Evolutionary conservation across 1,139 yeast genomes (phyloP).

Genomic region (Blastobotrys elegans): DNA sequence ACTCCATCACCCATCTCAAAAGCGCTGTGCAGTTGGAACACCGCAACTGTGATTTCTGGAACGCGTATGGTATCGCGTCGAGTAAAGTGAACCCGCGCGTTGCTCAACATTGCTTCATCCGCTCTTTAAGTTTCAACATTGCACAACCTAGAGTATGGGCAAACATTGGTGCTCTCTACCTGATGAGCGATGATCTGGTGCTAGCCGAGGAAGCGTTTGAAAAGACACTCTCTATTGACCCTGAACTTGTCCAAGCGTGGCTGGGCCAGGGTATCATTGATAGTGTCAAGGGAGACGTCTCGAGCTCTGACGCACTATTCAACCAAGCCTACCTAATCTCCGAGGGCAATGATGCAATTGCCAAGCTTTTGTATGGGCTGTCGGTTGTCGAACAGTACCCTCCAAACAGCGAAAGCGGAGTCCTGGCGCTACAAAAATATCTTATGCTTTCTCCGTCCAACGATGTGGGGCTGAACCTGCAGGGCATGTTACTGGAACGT

Average conservation of each 20-base stretch:
- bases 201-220: conserved; percentile 70
- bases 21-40: conserved; percentile 68
- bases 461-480: conserved; percentile 53
- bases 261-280: conserved; percentile 74
- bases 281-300: conserved; percentile 50
- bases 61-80: conserved; percentile 69
- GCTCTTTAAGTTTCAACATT: conserved; percentile 66
- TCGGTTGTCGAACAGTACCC: conserved; percentile 41
- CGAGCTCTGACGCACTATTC: conserved; percentile 51
- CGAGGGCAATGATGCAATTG: conserved; percentile 65
- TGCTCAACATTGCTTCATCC: conserved; percentile 88
- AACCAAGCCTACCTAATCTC: conserved; percentile 76
- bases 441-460: conserved; percentile 64
- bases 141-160: conserved; percentile 72
- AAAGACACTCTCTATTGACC: conserved; percentile 77
- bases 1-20: conserved; percentile 55
- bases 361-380: conserved; percentile 68
- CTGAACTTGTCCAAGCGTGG: conserved; percentile 79
- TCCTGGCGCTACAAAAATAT: conserved; percentile 68
- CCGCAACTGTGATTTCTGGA: conserved; percentile 71
- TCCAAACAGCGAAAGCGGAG: conserved; percentile 41
- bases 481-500: conserved; percentile 52
- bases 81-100: conserved; percentile 59
- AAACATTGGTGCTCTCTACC: conserved; percentile 72
- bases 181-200: conserved; percentile 61